A percentile compares a stretch with the other conserved stretches of the same genome.
Evolutionary conservation across 495 filamentous ascomycete species (phyloP).

Genomic region (Podospora pseudopauciseta): DNA sequence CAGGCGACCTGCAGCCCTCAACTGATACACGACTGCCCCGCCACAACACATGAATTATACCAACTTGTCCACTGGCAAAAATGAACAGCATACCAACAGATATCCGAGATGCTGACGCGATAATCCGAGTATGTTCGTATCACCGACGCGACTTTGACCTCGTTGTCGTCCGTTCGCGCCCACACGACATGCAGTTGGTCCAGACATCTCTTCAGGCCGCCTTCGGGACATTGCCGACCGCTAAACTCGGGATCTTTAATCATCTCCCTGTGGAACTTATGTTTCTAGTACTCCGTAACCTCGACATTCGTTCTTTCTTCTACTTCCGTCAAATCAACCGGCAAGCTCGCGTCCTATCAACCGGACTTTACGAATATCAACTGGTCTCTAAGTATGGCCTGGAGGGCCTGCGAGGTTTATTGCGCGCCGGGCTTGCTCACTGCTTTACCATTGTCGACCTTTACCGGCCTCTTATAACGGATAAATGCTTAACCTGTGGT

Average conservation of each 20-base stretch:
- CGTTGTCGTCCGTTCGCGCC: constrained; percentile 14
- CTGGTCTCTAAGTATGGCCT: constrained; percentile 11
- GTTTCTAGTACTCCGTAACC: constrained; percentile 7
- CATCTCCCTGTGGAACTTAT: constrained; percentile 6
- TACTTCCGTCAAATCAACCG: constrained; percentile 9
- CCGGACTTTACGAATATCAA: constrained; percentile 11
- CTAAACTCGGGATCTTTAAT: constrained; percentile 11
- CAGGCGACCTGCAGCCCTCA: too few species aligned
- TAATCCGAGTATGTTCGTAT: constrained; percentile 14
- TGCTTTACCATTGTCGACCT: constrained; percentile 10
- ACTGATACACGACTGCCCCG: too few species aligned
- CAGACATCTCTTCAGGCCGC: constrained; percentile 15
- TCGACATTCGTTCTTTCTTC: constrained; percentile 16
- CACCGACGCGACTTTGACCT: constrained; percentile 2
- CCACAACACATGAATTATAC: too few species aligned
- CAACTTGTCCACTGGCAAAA: constrained; percentile 11
- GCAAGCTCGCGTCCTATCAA: neutral
- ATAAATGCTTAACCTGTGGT: constrained; percentile 16
- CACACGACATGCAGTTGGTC: constrained; percentile 16
- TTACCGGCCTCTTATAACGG: constrained; percentile 13
- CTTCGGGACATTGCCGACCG: constrained; percentile 15
- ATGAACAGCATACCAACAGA: constrained; percentile 5
- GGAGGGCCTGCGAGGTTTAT: constrained; percentile 12
- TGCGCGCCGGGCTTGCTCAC: constrained; percentile 11
- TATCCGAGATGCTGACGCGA: constrained; percentile 10